Evolutionary conservation across 306 rosid species (phyloP).

Genomic region (Rubus parviflorus): DNA sequence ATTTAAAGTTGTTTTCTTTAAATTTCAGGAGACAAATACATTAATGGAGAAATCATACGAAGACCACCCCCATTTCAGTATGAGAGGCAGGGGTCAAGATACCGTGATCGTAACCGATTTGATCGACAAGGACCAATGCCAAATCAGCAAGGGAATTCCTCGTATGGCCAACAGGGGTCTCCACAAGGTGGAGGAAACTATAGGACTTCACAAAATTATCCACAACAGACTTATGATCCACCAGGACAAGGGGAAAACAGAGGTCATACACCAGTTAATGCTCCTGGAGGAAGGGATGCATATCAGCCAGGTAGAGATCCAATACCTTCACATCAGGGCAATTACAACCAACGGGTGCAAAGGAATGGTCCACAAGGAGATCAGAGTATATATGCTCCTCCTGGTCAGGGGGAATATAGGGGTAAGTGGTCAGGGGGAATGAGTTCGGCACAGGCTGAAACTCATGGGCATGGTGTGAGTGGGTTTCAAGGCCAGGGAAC

Average conservation of each 20-base stretch:
- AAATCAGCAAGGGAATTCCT: slow-evolving; percentile 44
- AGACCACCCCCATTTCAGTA: slow-evolving; percentile 85
- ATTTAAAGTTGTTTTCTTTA: slow-evolving; percentile 10
- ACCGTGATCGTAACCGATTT: slow-evolving; percentile 42
- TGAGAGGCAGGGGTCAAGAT: slow-evolving; percentile 53
- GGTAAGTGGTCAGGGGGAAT: slow-evolving; percentile 43
- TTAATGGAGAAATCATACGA: slow-evolving; percentile 73
- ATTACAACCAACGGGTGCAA: slow-evolving; percentile 41
- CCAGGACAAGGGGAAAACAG: slow-evolving; percentile 53
- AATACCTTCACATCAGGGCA: slow-evolving; percentile 51
- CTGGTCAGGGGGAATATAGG: slow-evolving; percentile 45
- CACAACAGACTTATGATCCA: slow-evolving; percentile 45
- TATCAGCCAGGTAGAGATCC: slow-evolving; percentile 34
- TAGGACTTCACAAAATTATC: slow-evolving; percentile 46
- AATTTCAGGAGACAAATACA: slow-evolving; percentile 78
- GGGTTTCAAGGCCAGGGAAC: slow-evolving; percentile 33
- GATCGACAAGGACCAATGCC: slow-evolving; percentile 36
- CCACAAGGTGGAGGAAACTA: slow-evolving; percentile 53
- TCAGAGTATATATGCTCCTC: slow-evolving; percentile 41
- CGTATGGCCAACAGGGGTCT: slow-evolving; percentile 40
- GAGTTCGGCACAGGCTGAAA: slow-evolving; percentile 17
- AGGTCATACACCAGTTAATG: slow-evolving; percentile 35
- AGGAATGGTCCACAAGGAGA: slow-evolving; percentile 46
- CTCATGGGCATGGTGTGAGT: slow-evolving; percentile 33
- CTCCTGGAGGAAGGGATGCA: slow-evolving; percentile 41